Base-by-base conservation (phyloP, 2,329 filamentous ascomycete species). In the Colletotrichum lupini region DNA sequence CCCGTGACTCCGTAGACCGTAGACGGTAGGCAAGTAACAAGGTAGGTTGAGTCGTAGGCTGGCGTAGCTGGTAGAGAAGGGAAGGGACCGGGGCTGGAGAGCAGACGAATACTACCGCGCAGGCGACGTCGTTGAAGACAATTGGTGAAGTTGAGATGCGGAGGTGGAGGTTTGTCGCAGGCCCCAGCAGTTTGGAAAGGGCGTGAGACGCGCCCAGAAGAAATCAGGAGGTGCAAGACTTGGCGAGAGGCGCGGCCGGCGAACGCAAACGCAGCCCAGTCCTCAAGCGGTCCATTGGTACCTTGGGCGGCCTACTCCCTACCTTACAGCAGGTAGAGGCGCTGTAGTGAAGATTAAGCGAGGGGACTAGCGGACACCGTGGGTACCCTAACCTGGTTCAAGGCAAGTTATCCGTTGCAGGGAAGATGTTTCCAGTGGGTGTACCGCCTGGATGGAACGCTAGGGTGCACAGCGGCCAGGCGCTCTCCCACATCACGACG, bases 171-270 rank as follows among this genome's bases (percentile, higher is more conserved):
- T 55, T 72, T 69, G 69, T 72, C 53, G 69, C 69, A 72, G 59
- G 69, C 52, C 68, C 68, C 46, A 30, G 22, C 32, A 55, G 49
- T n/a, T 53, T 58, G 22, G 37, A 24, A 52, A 68, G 42, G 28
- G 28, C 24, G 59, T 72, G 70, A 72, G 66, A 72, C 70, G 52
- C 55, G 70, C 70, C 70, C 49, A 72, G 70, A 55, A 19, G 59
- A 59, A 68, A 49, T 60, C 59, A 64, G 66, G 70, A 68, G 69
- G 65, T 72, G 58, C 58, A 63, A 63, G 69, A 63, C 69, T 72
- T 72, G 69, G 69, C 69, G 58, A 68, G 62, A 24, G 58, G 57
- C 57, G 63, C 68, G 57, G 56, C 32, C 62, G 26, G 22, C n/a
- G 35, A 67, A 19, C 24, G n/a, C 22, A 32, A 32, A 32, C 30